These are phyloP conservation scores for Aurantiochytrium sp. DNA, from an alignment of 108 stramenopile genomes.

Conservation along the genomic window DNA sequence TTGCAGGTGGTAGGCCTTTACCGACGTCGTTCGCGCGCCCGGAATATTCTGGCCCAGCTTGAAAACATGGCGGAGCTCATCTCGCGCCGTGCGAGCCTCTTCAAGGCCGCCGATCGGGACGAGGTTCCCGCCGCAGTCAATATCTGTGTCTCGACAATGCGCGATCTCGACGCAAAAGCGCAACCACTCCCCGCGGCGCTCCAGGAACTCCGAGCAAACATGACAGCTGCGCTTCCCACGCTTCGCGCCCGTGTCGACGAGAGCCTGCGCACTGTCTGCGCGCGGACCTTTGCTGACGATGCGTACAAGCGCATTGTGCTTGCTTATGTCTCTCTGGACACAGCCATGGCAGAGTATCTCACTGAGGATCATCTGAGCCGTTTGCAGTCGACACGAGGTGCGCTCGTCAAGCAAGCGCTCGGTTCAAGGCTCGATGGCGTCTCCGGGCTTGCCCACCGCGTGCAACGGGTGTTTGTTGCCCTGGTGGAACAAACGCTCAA, in stretches of 20 bases:
- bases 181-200: neutral
- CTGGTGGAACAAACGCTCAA: neutral
- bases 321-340: neutral
- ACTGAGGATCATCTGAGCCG: neutral
- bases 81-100: neutral
- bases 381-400: neutral
- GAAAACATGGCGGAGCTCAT: neutral
- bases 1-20: neutral
- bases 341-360: neutral
- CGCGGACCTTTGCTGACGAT: neutral
- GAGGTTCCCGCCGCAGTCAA: neutral
- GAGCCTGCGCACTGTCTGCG: neutral
- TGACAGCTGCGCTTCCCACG: neutral
- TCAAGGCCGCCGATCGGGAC: neutral
- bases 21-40: neutral
- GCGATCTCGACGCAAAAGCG: neutral
- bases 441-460: neutral
- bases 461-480: neutral
- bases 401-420: neutral
- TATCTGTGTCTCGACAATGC: neutral
- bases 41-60: neutral
- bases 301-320: neutral
- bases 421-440: neutral
- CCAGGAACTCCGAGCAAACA: neutral
- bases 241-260: neutral